Base-by-base conservation (phyloP, 164 flowering plant species). In the Tetracentron sinense region DNA sequence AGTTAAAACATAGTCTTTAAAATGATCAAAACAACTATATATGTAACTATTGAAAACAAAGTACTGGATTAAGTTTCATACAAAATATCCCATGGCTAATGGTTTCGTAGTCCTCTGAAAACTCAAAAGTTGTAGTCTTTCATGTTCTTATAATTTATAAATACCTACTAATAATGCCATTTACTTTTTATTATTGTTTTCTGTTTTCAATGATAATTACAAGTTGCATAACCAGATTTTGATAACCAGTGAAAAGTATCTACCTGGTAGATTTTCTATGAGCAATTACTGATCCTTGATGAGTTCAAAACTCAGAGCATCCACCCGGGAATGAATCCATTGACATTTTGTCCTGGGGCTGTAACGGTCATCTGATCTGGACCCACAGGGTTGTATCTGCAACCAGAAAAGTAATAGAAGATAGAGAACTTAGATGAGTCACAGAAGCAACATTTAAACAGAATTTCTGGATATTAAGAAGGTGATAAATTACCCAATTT, bases 301-400 rank as follows among this genome's bases (percentile, higher is more conserved):
- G 30, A 28, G 10, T n/a, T 28, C 58, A 20, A 46, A 25, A 30
- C 44, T 75, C 71, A 83, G 26, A 81, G 81, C 88, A 87, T 81
- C 89, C 87, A 87, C 3, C 82, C 86, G 21, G 83, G 89, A 46
- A 77, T 60, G 72, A 77, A 78, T 53, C 85, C 86, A 67, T 61
- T 73, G 29, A 72, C 71, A 56, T 78, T 71, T 55, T 81, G 83
- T 19, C 64, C 28, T 48, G 73, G 60, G 14, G 67, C 47, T 56
- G 72, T 74, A 58, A 63, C 55, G 28, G 73, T 75, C 17, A 73
- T 51, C 42, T 78, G 78, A 50, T 74, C 75, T 46, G 77, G 65
- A 42, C 69, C 69, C 7, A 46, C 49, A 15, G 75, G 76, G 65
- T 71, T 71, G 66, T 78, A 84, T 56, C 92, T 86, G 81, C 20